Evolutionary conservation across 345 rosid species (phyloP), one percentile per base, ranked within the genome.

Genomic region (Ceriops decandra): DNA sequence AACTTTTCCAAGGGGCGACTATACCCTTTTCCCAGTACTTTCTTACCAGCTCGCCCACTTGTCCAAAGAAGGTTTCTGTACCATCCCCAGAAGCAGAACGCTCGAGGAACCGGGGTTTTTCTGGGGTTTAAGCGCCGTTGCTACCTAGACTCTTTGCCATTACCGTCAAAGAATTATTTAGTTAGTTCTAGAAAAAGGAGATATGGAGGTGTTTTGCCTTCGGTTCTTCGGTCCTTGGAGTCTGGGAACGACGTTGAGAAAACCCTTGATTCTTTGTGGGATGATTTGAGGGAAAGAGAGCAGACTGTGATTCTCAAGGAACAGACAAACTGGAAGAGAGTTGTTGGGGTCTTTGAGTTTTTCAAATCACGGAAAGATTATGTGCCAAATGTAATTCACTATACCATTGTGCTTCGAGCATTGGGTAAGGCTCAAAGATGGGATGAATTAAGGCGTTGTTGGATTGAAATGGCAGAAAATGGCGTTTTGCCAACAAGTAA

Each of bases 361-460:
- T 93, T 93, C 72, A 90, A 87, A 35, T 78, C 85, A 10, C 85
- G 51, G 78, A 66, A 84, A 49, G 82, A 86, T 53, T 90, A 93
- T 66, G 85, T 75, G 1, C 90, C 93, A 0, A 86, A 87, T 72
- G 93, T 87, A 46, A 87, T 89, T 78, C 96, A 93, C 77, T 93
- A 93, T 62, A 90, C 87, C 36, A 80, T 93, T 9, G 92, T 90
- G 82, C 88, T 93, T 33, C 74, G 96, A 61, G 86, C 88, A 0
- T 60, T 90, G 63, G 98, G 98, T 24, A 86, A 86, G 78, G 97
- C 96, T 68, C 87, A 81, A 73, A 87, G 77, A 77, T 87, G 97
- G 98, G 96, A 93, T 74, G 89, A 93, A 24, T 36, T 93, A 67
- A 78, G 97, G 82, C 85, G 82, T 71, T 81, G 82, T 68, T 93